Evolutionary conservation across 2,329 filamentous ascomycete genomes (phyloP), one percentile per base, ranked within the genome.

Genomic region (Trichoderma cornu-damae): DNA sequence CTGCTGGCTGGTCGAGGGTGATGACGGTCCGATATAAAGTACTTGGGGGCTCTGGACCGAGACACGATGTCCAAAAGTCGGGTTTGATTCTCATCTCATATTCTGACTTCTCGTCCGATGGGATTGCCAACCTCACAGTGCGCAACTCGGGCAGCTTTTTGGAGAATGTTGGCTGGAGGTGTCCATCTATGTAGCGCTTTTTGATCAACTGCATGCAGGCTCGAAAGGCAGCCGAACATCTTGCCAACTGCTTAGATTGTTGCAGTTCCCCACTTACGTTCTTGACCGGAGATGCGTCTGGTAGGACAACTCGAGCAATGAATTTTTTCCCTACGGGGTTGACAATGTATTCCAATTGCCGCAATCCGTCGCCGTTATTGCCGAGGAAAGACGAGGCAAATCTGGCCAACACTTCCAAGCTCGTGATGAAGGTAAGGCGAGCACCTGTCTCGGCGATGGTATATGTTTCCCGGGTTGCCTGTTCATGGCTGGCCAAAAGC

Each of bases 161-260:
- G 18, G 79, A 77, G 60, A 89, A 89, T 0, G 81, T 82, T 0
- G 94, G 89, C 56, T 89, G 80, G 2, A 97, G 77, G 67, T 90
- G 76, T 0, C 85, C 79, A 66, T 96, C 83, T 4, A 99, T 76
- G 59, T 87, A 84, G 2, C 81, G 81, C 53, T 80, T 79, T 59
- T 82, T 77, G 47, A 86, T 77, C 14, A 99, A 77, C 60, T 84
- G 69, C 1, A 90, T 69, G 66, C 92, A 96, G 50, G 88, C 83
- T 66, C 91, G 83, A 68, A 93, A 97, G 0, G 94, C 93, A 3
- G 92, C 93, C 0, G 92, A 90, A 62, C 89, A 90, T 70, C 94
- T 95, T 4, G 94, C 93, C 16, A 87, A 73, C 28, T 85, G 79
- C 70, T 96, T 97, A 58, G 80, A 89, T 6, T 76, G 69, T 56